Percentiles rank a stretch among this genome's conserved stretches.
phyloP scores from a whole-genome alignment of 495 filamentous ascomycete genomes.

The Penicillium robsamsonii region DNA sequence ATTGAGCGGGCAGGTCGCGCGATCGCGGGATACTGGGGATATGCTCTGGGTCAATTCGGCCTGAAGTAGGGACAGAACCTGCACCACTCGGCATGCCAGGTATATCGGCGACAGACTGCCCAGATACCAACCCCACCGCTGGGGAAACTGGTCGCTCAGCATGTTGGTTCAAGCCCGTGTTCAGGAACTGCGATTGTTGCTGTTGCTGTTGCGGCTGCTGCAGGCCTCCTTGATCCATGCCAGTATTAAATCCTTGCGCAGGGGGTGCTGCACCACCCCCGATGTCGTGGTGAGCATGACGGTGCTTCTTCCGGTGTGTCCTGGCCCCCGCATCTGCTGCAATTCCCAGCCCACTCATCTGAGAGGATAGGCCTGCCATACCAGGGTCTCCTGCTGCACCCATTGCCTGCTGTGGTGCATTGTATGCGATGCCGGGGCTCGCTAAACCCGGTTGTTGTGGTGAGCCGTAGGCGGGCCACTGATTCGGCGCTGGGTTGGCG shows the following conservation, averaged over 20 bases:
- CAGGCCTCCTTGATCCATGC: conserved; percentile 52
- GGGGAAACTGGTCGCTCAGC: conserved; percentile 51
- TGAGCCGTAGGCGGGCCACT: conserved; percentile 47
- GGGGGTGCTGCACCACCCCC: conserved; percentile 52
- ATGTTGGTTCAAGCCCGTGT: conserved; percentile 57
- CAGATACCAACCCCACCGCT: conserved; percentile 49
- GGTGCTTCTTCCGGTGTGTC: conserved; percentile 84
- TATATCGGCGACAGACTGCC: conserved; percentile 47
- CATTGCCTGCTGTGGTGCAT: conserved; percentile 34
- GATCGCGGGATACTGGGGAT: conserved; percentile 88
- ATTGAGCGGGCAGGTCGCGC: conserved; percentile 74
- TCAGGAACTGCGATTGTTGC: conserved; percentile 63
- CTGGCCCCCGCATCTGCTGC: conserved; percentile 59
- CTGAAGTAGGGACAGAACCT: conserved; percentile 59
- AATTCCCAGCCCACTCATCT: conserved; percentile 82
- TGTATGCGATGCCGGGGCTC: conserved; percentile 33
- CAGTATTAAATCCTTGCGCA: conserved; percentile 63
- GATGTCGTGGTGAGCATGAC: conserved; percentile 88
- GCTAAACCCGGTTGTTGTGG: conserved; percentile 31
- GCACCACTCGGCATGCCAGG: conserved; percentile 44
- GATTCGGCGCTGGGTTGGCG: conserved; percentile 35
- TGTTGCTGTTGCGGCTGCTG: conserved; percentile 42
- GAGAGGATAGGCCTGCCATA: conserved; percentile 67
- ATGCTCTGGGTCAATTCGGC: conserved; percentile 84
- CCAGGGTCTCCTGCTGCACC: conserved; percentile 36